Percentiles rank a stretch among this genome's conserved stretches.
Evolutionary conservation across 1,139 yeast species (phyloP).

Genomic region (Suhomyces atakaporum): DNA sequence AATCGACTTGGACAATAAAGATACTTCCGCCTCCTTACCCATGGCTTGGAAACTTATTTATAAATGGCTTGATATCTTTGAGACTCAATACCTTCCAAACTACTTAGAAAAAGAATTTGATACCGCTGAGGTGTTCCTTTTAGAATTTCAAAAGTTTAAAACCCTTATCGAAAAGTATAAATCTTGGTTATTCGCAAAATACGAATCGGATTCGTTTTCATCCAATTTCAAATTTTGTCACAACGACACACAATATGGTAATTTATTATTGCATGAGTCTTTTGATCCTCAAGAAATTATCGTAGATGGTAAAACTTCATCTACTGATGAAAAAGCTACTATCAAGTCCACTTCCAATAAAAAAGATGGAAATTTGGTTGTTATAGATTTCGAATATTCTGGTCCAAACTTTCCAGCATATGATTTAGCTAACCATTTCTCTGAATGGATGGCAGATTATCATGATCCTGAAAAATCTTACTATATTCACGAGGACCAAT

Average conservation of each 20-base stretch:
- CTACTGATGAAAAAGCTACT: conserved; percentile 17
- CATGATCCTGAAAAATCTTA: conserved; percentile 66
- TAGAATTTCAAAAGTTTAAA: conserved; percentile 53
- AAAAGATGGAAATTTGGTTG: conserved; percentile 75
- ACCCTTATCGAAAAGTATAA: conserved; percentile 50
- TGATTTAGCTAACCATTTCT: conserved; percentile 85
- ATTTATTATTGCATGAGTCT: conserved; percentile 57
- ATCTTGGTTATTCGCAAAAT: conserved; percentile 61
- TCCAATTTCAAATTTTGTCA: conserved; percentile 76
- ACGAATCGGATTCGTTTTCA: conserved; percentile 47
- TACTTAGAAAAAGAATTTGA: conserved; percentile 28
- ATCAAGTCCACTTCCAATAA: conserved; percentile 32
- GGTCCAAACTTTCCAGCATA: conserved; percentile 92
- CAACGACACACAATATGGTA: conserved; percentile 96
- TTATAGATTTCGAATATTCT: conserved; percentile 93
- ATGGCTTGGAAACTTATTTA: conserved; percentile 67
- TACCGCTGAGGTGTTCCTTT: conserved; percentile 48
- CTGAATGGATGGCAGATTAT: conserved; percentile 97
- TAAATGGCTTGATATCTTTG: conserved; percentile 70
- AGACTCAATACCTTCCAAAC: conserved; percentile 35
- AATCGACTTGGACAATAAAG: conserved; percentile 62
- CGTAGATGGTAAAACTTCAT: conserved; percentile 20
- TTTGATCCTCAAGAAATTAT: conserved; percentile 43
- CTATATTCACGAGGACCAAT: conserved; percentile 54
- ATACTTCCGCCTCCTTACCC: conserved; percentile 40